Evolutionary conservation across 768 basidiomycete genomes (phyloP), one percentile per base, ranked within the genome.

Genomic region (Leccinum arenicola): DNA sequence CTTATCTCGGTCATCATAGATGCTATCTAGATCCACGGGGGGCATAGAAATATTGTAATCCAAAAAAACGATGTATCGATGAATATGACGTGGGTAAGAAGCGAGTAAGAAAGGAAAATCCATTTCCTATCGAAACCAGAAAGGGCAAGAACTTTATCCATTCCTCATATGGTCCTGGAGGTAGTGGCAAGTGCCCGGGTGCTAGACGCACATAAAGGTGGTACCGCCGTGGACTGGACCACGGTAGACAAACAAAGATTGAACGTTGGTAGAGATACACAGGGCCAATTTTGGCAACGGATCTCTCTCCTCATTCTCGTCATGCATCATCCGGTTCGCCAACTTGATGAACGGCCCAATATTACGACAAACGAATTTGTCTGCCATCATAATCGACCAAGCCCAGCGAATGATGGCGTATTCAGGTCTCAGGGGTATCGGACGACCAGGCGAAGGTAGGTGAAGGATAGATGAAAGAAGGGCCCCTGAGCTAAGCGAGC

Each of bases 401-500:
- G 60, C n/a, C 65, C 59, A 66, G 21, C 59, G 64, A 29, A 68
- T 61, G 40, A 57, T 48, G 36, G 48, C 54, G 17, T 65, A 62
- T 43, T 70, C 65, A 3, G 54, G 61, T 5, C 60, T 67, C 33
- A 55, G 5, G 12, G 49, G 5, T 27, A 70, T 45, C 3, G 63
- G 64, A 17, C 63, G 64, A 48, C 54, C 49, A 3, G 66, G 73
- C 9, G 68, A 65, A 50, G 66, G 64, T 10, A 73, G 52, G 3
- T 68, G 66, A 40, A 70, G 71, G n/a, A 73, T 64, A 38, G 31
- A 73, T 64, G 35, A 74, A 38, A 73, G 55, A 14, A 60, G 33
- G n/a, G 68, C 48, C 7, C 0, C 36, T 25, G 64, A 61, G 4
- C 11, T 4, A 6, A 25, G n/a, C 15, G 52, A 53, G 19, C 64